Evolutionary conservation across 2,329 filamentous ascomycete genomes (phyloP), one percentile per base, ranked within the genome.

Genomic region (Fusarium circinatum): DNA sequence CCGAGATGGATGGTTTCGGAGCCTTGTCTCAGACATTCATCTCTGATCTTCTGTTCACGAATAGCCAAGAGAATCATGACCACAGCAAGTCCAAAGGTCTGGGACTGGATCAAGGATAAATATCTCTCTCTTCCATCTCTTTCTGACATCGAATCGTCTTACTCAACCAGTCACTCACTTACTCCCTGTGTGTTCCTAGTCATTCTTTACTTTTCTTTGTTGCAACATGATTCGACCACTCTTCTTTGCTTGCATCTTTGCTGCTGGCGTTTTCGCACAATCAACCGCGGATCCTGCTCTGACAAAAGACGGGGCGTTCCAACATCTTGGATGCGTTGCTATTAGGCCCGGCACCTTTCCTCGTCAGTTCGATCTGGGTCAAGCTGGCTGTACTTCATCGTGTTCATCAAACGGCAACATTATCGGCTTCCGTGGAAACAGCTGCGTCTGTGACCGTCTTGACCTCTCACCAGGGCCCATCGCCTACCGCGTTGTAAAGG

Each of bases 331-430:
- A 8, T 74, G 71, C 10, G 71, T 74, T 12, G 71, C 71, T 17
- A 58, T 72, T 24, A 51, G 65, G 22, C 49, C 71, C 38, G 63
- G 63, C 26, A 72, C 67, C 18, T 74, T 74, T 47, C 71, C 71
- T 62, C 63, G 59, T 20, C 58, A 71, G 62, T 64, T 65, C 32
- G 38, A 69, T 28, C 34, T 61, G 18, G 71, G 71, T 1, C 59
- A 62, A 26, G 26, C 51, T 41, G 58, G 45, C 8, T 74, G 68
- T 32, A 61, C 58, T 30, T 56, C 71, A 5, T 62, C 69, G n/a
- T 75, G 72, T 39, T 75, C 72, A 6, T 61, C 58, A n/a, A 75
- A 75, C 20, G 72, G 72, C n/a, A 62, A 75, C 32, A 68, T 75
- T 13, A 66, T 75, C 18, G 72, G 65, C 5, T 73, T 75, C 28